These are phyloP conservation scores for Pythium insidiosum DNA, from an alignment of 352 stramenopile genomes.

Conservation along the genomic window DNA sequence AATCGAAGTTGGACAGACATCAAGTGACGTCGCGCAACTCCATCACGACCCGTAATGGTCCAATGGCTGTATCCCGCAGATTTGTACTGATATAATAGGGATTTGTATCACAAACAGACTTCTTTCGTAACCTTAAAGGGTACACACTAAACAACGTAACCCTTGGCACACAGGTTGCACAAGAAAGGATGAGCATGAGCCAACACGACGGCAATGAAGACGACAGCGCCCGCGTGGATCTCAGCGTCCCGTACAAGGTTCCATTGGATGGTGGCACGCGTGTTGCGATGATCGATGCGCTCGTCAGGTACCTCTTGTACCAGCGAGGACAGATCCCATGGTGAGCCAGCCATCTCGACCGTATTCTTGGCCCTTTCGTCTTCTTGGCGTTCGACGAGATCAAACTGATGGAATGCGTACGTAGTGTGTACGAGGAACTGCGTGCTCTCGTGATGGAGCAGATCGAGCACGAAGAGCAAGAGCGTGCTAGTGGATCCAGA, in stretches of 20 bases:
- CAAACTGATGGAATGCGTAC: constrained; percentile 1
- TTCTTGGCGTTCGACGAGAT: not conserved
- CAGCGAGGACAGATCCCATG: constrained; percentile 60
- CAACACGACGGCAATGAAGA: not conserved
- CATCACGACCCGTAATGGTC: too few relatives aligned
- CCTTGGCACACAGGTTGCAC: too few relatives aligned
- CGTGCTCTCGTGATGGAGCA: constrained; percentile 13
- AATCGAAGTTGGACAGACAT: too few relatives aligned
- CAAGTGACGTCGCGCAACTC: too few relatives aligned
- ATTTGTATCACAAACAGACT: too few relatives aligned
- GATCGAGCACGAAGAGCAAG: constrained; percentile 9
- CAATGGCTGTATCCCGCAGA: too few relatives aligned
- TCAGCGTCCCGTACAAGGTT: constrained; percentile 30
- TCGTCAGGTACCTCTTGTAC: constrained; percentile 54
- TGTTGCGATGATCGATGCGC: constrained; percentile 22
- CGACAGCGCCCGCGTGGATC: constrained; percentile 2
- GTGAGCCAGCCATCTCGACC: constrained; percentile 11
- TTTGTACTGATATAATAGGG: too few relatives aligned
- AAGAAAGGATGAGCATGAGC: too few relatives aligned
- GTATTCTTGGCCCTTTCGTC: not conserved
- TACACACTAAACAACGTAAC: too few relatives aligned
- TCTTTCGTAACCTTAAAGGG: too few relatives aligned
- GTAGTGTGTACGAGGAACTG: constrained; percentile 52
- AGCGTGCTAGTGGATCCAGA: constrained; percentile 1
- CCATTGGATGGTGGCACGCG: constrained; percentile 32